Evolutionary conservation across 164 flowering plant genomes (phyloP).

Genomic region (Tinospora cordifolia): DNA sequence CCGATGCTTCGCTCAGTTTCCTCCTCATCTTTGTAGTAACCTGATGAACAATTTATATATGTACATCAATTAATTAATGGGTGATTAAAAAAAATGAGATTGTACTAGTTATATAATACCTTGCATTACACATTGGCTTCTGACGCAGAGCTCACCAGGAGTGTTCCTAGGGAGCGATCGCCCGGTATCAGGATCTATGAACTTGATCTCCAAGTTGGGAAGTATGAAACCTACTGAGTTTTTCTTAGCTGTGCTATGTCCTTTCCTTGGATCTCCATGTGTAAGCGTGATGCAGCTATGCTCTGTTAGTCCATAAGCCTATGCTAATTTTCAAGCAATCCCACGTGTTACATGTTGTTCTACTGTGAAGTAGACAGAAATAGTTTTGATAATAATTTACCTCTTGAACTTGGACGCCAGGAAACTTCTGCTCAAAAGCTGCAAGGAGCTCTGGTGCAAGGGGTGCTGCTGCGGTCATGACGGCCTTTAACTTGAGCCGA

Average conservation of each 20-base stretch:
- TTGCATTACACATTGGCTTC: constrained; percentile 95
- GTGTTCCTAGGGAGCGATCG: constrained; percentile 67
- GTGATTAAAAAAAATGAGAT: not conserved
- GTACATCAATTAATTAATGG: too few relatives aligned
- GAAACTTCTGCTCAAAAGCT: constrained; percentile 75
- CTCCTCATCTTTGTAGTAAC: constrained; percentile 74
- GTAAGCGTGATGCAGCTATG: constrained; percentile 93
- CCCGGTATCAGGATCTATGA: constrained; percentile 76
- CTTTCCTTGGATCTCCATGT: constrained; percentile 48
- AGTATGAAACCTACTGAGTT: constrained; percentile 87
- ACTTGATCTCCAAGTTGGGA: constrained; percentile 85
- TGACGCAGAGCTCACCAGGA: constrained; percentile 81
- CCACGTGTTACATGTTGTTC: not conserved
- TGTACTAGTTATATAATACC: constrained; percentile 14
- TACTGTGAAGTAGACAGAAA: too few relatives aligned
- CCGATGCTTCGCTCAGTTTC: constrained; percentile 71
- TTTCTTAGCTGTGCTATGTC: constrained; percentile 47
- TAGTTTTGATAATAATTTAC: constrained; percentile 22
- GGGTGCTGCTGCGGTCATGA: constrained; percentile 97
- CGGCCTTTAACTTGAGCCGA: constrained; percentile 58
- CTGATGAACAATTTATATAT: constrained; percentile 22
- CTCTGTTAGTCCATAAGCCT: constrained; percentile 99
- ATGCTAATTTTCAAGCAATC: not conserved
- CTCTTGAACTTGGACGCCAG: constrained; percentile 87
- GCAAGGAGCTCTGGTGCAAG: constrained; percentile 76